These are phyloP conservation scores for Penicillium canariense DNA, from an alignment of 495 filamentous ascomycete species.

Conservation along the genomic window DNA sequence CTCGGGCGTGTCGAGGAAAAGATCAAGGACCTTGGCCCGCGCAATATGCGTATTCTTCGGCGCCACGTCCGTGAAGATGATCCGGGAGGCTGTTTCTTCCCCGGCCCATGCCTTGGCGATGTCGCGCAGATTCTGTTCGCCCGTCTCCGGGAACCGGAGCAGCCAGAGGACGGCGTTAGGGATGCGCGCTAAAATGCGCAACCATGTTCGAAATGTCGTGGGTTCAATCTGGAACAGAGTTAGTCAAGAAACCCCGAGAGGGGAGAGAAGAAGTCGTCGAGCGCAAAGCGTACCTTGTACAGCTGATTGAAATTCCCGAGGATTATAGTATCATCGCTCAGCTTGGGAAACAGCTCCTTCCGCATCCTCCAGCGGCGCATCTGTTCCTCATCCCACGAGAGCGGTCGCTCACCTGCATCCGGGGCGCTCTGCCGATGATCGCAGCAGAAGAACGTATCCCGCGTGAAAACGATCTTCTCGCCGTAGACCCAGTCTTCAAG, in stretches of 20 bases:
- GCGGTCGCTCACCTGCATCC: constrained; percentile 56
- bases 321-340: constrained; percentile 84
- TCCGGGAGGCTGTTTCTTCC: constrained; percentile 80
- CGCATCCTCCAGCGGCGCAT: constrained; percentile 86
- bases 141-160: constrained; percentile 91
- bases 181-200: constrained; percentile 83
- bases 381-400: constrained; percentile 87
- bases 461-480: constrained; percentile 92
- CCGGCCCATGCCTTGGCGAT: constrained; percentile 84
- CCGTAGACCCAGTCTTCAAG: constrained; percentile 86
- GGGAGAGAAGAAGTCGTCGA: neutral
- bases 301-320: constrained; percentile 98
- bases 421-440: constrained; percentile 94
- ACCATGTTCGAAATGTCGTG: constrained; percentile 93
- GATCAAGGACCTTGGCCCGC: constrained; percentile 84
- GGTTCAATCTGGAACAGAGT: constrained; percentile 76
- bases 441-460: constrained; percentile 98
- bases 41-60: constrained; percentile 94
- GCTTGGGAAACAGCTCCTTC: constrained; percentile 84
- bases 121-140: constrained; percentile 77
- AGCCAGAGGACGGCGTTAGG: constrained; percentile 94
- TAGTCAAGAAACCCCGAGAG: constrained; percentile 6
- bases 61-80: constrained; percentile 95
- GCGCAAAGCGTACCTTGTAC: constrained; percentile 83
- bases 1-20: constrained; percentile 96